phyloP scores from a whole-genome alignment of 2,329 filamentous ascomycete genomes.

The Fusarium guadeloupense region DNA sequence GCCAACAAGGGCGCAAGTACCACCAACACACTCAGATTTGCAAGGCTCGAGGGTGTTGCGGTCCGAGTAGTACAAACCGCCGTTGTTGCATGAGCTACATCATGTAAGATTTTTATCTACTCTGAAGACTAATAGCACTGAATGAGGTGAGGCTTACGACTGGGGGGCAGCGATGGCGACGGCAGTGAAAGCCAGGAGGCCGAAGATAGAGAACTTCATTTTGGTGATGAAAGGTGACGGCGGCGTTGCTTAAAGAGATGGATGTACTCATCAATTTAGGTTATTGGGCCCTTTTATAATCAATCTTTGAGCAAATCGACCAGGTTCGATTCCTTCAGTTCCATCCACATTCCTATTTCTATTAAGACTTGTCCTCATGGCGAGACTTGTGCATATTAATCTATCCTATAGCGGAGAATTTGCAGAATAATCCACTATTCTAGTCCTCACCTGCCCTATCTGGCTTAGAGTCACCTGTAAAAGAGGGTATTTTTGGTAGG shows the following conservation, averaged over 20 bases:
- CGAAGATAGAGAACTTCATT: background rate
- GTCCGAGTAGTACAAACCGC: slow-evolving; percentile 8
- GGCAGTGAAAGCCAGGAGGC: background rate
- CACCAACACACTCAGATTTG: slow-evolving; percentile 6
- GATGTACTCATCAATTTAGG: background rate
- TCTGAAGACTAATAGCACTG: too few species aligned
- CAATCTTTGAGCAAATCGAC: rapidly evolving
- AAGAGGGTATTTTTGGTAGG: background rate
- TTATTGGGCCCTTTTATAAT: background rate
- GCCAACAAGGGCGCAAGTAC: slow-evolving; percentile 1
- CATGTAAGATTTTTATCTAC: background rate
- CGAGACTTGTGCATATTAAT: background rate
- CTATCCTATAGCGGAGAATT: background rate
- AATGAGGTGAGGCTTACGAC: background rate
- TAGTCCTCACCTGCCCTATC: slow-evolving; percentile 1
- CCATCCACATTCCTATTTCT: slow-evolving; percentile 15
- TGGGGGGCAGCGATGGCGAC: background rate
- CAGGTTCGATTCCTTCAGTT: slow-evolving; percentile 9
- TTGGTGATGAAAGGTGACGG: background rate
- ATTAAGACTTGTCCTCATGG: too few species aligned
- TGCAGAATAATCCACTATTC: background rate
- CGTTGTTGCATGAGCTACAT: slow-evolving; percentile 4
- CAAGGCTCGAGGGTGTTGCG: slow-evolving; percentile 22
- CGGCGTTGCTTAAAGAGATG: rapidly evolving
- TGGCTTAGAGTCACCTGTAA: background rate